Evolutionary conservation across 768 basidiomycete genomes (phyloP).

Genomic region (Hygrocybe punicea): DNA sequence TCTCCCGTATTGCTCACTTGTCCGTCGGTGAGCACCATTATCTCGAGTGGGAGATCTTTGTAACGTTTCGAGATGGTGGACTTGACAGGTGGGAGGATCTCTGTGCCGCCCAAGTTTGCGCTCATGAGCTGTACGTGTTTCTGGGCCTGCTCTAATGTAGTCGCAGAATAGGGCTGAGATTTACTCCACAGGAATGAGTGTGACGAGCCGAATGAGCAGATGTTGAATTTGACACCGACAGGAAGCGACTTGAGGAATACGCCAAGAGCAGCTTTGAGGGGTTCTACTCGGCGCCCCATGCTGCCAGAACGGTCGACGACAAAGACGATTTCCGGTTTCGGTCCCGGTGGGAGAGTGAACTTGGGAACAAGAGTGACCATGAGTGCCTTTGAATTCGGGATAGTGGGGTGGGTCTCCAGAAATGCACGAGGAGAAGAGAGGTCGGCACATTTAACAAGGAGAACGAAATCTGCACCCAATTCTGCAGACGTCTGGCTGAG

Average conservation of each 20-base stretch:
- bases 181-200: not conserved
- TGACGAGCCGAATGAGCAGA: not conserved
- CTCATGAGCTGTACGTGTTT: not conserved
- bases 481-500: not conserved
- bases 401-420: not conserved
- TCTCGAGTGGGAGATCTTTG: no score
- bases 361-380: not conserved
- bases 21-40: no score
- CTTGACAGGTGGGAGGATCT: no score
- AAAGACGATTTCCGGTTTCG: no score
- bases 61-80: no score
- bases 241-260: not conserved
- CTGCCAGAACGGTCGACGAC: no score
- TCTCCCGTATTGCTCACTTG: no score
- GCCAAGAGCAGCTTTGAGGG: not conserved
- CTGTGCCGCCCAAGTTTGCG: no score
- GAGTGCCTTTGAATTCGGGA: not conserved
- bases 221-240: not conserved
- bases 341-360: no score
- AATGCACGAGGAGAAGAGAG: not conserved
- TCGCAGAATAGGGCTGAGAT: not conserved
- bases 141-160: not conserved
- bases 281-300: not conserved
- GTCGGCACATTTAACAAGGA: not conserved
- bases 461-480: not conserved